Base-by-base conservation (phyloP, 768 basidiomycete species). In the Kwoniella sp. region DNA sequence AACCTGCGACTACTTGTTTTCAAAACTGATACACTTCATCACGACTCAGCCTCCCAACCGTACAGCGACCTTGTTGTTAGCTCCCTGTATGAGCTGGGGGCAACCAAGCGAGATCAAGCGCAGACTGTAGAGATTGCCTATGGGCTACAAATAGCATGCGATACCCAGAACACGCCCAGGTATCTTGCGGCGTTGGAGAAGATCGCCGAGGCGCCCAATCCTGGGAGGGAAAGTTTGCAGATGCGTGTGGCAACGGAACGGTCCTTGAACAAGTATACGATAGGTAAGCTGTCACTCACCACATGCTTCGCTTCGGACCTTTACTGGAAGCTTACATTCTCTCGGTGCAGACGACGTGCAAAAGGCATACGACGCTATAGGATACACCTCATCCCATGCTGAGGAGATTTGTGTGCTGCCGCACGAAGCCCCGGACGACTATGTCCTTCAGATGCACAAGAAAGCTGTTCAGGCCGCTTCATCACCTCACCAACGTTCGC, bases 341-440 rank as follows among this genome's bases (percentile, higher is more conserved):
- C 12, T 48, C 5, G 15, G 37, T 25, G 20, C 28, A 74, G 75
- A 65, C 55, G 75, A 74, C 37, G 9, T 77, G 15, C 30, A 58
- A 13, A 58, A 61, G 20, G 76, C 76, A 7, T 77, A 77, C 47
- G 31, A 45, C n/a, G 22, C 30, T 0, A 73, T 77, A 29, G 76
- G 76, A 5, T 77, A 75, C 50, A 60, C 54, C 20, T 8, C 55
- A 8, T 60, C 50, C 7, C 65, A 77, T 38, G 72, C 70, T 37
- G 57, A 63, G 5, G 22, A 22, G 4, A 60, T 77, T 20, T 26
- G 34, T 20, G 67, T 75, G 20, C 30, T 45, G 12, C 30, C 72
- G 4, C 31, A 63, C 1, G 76, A 75, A 38, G 73, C 76, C 2
- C 76, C 76, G 2, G 76, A 77, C 5, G 56, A 66, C 22, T 68